Conservation (phyloP, 2,329 filamentous ascomycete species). For the Sphaceloma murrayae region DNA sequence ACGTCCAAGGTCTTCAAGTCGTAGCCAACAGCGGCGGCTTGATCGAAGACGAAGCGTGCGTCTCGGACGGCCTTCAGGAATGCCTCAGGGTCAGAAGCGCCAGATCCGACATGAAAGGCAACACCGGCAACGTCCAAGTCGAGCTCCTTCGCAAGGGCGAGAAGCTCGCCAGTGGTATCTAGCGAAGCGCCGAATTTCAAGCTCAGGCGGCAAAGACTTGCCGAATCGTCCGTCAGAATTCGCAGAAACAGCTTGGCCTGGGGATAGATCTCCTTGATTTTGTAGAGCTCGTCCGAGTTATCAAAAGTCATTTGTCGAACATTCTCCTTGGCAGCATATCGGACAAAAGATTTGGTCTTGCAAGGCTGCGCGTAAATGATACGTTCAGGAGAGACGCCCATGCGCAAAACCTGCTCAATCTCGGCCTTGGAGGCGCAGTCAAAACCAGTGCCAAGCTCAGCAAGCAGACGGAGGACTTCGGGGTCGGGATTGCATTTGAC, state of each 20-base stretch:
- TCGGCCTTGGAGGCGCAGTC: slow-evolving; percentile 97
- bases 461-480: slow-evolving; percentile 77
- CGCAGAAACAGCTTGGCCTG: slow-evolving; percentile 85
- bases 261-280: slow-evolving; percentile 87
- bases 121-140: slow-evolving; percentile 88
- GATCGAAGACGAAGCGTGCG: slow-evolving; percentile 79
- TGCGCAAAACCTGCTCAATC: slow-evolving; percentile 79
- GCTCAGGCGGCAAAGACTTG: slow-evolving; percentile 86
- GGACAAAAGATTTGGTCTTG: slow-evolving; percentile 98
- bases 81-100: slow-evolving; percentile 83
- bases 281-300: slow-evolving; percentile 95
- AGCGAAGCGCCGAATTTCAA: slow-evolving; percentile 94
- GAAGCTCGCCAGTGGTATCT: slow-evolving; percentile 66
- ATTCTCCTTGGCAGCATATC: slow-evolving; percentile 71
- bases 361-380: slow-evolving; percentile 99
- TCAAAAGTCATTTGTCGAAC: slow-evolving; percentile 99
- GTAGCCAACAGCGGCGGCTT: slow-evolving; percentile 67
- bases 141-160: slow-evolving; percentile 69
- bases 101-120: slow-evolving; percentile 96
- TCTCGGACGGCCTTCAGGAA: slow-evolving; percentile 88
- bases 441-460: slow-evolving; percentile 83
- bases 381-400: slow-evolving; percentile 75
- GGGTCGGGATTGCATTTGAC: slow-evolving; percentile 98
- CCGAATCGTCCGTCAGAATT: slow-evolving; percentile 92
- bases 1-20: slow-evolving; percentile 82